Base-by-base conservation (phyloP, 768 basidiomycete genomes). In the Lactifluus pinguis region DNA sequence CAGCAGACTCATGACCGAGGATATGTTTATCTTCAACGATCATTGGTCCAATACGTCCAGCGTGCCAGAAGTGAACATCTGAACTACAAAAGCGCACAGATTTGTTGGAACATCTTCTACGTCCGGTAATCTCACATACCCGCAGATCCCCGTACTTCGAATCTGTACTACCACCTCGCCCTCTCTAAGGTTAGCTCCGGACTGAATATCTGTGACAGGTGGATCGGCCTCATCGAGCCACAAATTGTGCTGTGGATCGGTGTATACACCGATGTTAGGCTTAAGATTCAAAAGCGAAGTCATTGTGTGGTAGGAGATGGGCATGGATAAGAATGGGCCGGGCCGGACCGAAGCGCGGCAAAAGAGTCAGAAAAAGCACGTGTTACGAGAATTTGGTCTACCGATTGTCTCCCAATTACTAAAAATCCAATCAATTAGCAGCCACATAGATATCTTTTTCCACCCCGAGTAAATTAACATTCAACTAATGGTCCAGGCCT, bases 41-140 rank as follows among this genome's bases (percentile, higher is more conserved):
- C 85, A 86, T 86, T 0, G 83, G 83, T 9, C 85, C 85, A 54
- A 86, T 78, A 44, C 82, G 74, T 6, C 85, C 85, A 69, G 86
- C 83, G 63, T 84, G 77, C 85, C 85, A 87, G 69, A 86, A 86
- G 68, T 87, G 85, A 65, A 87, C 82, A 61, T 86, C 85, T 50
- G 83, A 85, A 76, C 85, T 86, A 58, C 59, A 36, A 25, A 57
- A 34, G 52, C 21, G 7, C 41, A 14, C 34, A 49, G 2, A 9
- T 41, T 54, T n/a, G n/a, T 30, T 41, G 30, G 49, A 36, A 1
- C 4, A 21, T 0, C 0, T 2, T 5, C 19, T 17, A 4, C 11
- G 15, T 32, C 25, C 15, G 25, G 29, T 15, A 30, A 48, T 53
- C 42, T 48, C 10, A 71, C 80, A 55, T 65, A 82, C 84, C 85